Evolutionary conservation across 2,329 filamentous ascomycete genomes (phyloP).

Genomic region (Gnomoniopsis smithogilvyi): DNA sequence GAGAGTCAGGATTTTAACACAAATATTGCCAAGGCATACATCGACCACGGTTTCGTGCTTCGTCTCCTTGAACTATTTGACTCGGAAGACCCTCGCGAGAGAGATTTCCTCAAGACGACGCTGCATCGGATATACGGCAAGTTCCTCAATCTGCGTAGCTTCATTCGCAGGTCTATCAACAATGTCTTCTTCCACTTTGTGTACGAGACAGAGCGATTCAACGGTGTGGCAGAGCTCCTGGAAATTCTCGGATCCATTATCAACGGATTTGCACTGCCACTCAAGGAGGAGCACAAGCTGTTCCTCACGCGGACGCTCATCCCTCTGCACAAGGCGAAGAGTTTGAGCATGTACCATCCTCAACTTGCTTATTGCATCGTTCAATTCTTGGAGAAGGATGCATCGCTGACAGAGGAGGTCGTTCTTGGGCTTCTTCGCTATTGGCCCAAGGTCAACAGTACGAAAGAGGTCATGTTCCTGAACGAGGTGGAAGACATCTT

Average conservation of each 20-base stretch:
- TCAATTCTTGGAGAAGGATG: constrained; percentile 97
- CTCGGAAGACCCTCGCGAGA: constrained; percentile 93
- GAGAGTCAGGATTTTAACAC: constrained; percentile 99
- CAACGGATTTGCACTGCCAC: constrained; percentile 92
- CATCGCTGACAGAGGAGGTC: constrained; percentile 94
- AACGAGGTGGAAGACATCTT: constrained; percentile 99
- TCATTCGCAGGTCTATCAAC: constrained; percentile 97
- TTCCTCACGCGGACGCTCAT: constrained; percentile 92
- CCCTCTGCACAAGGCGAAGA: constrained; percentile 96
- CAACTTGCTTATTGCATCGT: constrained; percentile 98
- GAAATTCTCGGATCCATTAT: constrained; percentile 98
- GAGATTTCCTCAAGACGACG: constrained; percentile 97
- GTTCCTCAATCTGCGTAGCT: constrained; percentile 95
- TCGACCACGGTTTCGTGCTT: constrained; percentile 96
- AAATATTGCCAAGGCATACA: constrained; percentile 98
- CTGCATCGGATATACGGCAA: constrained; percentile 98
- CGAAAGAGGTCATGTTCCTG: constrained; percentile 99
- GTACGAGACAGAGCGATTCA: constrained; percentile 98
- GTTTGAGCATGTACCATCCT: constrained; percentile 98
- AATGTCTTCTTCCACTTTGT: constrained; percentile 99
- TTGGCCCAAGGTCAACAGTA: constrained; percentile 99
- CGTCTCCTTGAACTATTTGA: constrained; percentile 97
- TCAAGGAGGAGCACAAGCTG: constrained; percentile 98
- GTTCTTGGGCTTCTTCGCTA: constrained; percentile 92
- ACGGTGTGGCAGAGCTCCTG: constrained; percentile 92